Base-by-base conservation (phyloP, 805 yeast genomes). In the Candida peoriensis region DNA sequence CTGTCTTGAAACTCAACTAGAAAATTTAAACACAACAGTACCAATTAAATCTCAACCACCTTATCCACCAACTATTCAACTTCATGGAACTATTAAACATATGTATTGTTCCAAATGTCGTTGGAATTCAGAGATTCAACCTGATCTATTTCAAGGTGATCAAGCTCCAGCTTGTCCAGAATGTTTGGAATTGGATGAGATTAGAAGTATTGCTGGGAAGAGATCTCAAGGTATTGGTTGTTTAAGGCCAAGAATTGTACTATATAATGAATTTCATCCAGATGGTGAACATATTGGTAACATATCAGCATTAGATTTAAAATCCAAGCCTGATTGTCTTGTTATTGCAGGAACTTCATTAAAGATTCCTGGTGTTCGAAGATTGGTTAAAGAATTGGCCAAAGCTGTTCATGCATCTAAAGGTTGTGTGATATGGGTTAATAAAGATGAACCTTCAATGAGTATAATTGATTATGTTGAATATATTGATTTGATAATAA, bases 271-370 rank as follows among this genome's bases (percentile, higher is more conserved):
- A 48, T 67, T 70, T 37, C 84, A 88, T 52, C 95, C 95, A 1
- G 95, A 87, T 54, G 88, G 93, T 42, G 95, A 90, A 29, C 74
- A 81, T 20, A 86, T 88, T 31, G 95, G 95, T 1, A 74, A 76
- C 34, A 74, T 83, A 4, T 72, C 87, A 5, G 81, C 81, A 13
- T 45, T 67, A 3, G 96, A 88, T 56, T 57, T 84, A 28, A 68
- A 65, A 39, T 58, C 68, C 9, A 70, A 70, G 24, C 88, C 94
- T 13, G 96, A 88, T 54, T 80, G 90, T 48, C 59, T 87, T 30
- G 60, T 88, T 6, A 79, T 88, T 33, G 84, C 82, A 7, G 96
- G 96, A 4, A 88, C 96, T 0, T 79, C 94, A 3, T 64, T 88
- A 38, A 79, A 83, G 51, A 88, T 88, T 19, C 87, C 87, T 0